A percentile compares a stretch with the other conserved stretches of the same genome.
phyloP scores from a whole-genome alignment of 2,329 filamentous ascomycete species.

The Aureobasidium vineae region DNA sequence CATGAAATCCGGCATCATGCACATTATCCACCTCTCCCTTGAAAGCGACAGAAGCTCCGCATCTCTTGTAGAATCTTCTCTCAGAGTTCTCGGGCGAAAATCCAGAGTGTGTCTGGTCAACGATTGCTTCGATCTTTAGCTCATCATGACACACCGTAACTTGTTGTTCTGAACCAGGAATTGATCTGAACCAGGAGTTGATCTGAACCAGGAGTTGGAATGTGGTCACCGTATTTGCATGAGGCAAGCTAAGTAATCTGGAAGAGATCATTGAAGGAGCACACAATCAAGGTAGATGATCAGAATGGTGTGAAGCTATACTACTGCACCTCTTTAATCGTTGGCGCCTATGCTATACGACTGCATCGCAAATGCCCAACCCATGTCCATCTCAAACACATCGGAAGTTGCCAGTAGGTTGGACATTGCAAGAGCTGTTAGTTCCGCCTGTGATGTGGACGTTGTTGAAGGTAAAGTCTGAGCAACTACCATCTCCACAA shows the following conservation, averaged over 20 bases:
- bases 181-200: no score
- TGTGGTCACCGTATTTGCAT: background rate
- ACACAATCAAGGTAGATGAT: background rate
- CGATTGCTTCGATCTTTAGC: background rate
- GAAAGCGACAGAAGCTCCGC: background rate
- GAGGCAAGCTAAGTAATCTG: background rate
- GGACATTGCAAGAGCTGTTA: slow-evolving; percentile 25
- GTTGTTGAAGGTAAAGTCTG: slow-evolving; percentile 40
- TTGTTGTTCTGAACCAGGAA: no score
- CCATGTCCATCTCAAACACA: background rate
- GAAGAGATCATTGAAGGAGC: background rate
- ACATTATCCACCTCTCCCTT: background rate
- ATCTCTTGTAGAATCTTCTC: background rate
- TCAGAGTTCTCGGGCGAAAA: background rate
- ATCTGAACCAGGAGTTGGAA: background rate
- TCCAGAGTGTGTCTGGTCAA: slow-evolving; percentile 1
- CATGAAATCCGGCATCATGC: background rate
- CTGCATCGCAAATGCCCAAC: background rate
- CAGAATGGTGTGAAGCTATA: background rate
- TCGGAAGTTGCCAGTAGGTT: slow-evolving; percentile 25
- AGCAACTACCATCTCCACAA: slow-evolving; percentile 44
- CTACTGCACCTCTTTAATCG: background rate
- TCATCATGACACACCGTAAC: background rate
- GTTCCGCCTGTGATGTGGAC: slow-evolving; percentile 41
- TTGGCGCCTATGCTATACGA: background rate